Evolutionary conservation across 139 green algal genomes (phyloP), one percentile per base, ranked within the genome.

Genomic region (Zygnema circumcarinatum): DNA sequence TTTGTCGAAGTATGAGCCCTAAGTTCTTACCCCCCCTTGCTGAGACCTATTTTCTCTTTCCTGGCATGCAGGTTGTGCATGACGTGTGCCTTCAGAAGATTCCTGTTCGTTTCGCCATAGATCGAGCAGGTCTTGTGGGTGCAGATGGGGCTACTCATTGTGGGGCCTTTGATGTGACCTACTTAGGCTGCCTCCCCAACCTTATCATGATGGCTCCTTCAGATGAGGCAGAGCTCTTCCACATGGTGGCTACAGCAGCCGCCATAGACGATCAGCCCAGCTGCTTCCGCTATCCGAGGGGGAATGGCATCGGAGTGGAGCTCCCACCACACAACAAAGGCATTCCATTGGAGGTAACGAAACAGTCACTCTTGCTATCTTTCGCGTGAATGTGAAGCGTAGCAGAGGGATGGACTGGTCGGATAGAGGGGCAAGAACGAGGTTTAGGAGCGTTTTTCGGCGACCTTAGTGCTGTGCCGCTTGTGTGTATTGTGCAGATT

Each of bases 81-180:
- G 97, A 99, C 88, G 96, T 99, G 32, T 94, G 94, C 22, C 94
- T 99, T 39, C 97, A 99, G 91, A 98, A 96, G 69, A 93, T 99
- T 89, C 97, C 97, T 91, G 97, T 99, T 38, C 95, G 97, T 31
- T 99, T 99, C 93, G 96, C 95, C 0, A 98, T 99, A 95, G 97
- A 99, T 92, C 94, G 97, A 40, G 97, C 96, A 0, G 97, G 97
- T 41, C 88, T 99, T 47, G 97, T 99, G 32, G 97, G 97, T 33
- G 97, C 97, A 2, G 97, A 99, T 84, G 97, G 97, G 62, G 93
- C 97, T 25, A 99, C 97, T 1, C 97, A 99, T 88, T 95, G 93
- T 98, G 85, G 85, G 25, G 85, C 85, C 29, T 90, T 89, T 89
- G 85, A 90, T 36, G 85, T 90, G 22, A 52, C 85, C 36, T 90